Evolutionary conservation across 2,329 filamentous ascomycete species (phyloP).

Genomic region (Paraphoma chrysanthemicola): DNA sequence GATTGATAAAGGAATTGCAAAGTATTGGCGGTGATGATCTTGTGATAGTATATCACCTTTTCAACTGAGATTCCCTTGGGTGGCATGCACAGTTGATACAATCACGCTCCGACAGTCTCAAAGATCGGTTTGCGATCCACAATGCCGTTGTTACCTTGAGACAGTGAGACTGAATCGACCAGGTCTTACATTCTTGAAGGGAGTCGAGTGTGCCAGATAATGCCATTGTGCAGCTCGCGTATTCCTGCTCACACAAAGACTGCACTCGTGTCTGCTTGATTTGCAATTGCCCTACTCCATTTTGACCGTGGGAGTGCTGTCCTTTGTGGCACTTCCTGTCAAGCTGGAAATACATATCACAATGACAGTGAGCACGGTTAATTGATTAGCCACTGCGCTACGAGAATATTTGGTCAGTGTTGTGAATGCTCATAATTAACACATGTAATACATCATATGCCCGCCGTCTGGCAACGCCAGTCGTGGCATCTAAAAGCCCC

Average conservation of each 20-base stretch:
- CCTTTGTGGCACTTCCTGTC: neutral
- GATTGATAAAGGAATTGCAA: too few relatives aligned
- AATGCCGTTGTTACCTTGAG: neutral
- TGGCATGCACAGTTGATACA: too few relatives aligned
- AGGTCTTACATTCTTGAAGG: neutral
- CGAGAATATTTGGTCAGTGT: neutral
- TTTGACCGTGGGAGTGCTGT: neutral
- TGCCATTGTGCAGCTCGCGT: neutral
- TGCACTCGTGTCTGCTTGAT: neutral
- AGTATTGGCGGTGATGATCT: too few relatives aligned
- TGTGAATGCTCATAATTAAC: slow-evolving; percentile 1
- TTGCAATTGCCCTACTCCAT: neutral
- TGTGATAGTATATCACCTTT: too few relatives aligned
- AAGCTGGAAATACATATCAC: too few relatives aligned
- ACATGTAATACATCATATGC: neutral
- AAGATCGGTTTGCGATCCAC: neutral
- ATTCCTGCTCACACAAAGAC: neutral
- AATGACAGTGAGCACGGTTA: neutral
- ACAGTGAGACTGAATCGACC: neutral
- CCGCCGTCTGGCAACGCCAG: neutral
- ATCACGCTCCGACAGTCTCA: too few relatives aligned
- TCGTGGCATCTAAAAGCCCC: neutral
- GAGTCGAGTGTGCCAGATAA: neutral
- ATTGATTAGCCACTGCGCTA: neutral
- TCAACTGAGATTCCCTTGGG: too few relatives aligned